Evolutionary conservation across 495 filamentous ascomycete genomes (phyloP), one percentile per base, ranked within the genome.

Genomic region (Aspergillus taichungensis): DNA sequence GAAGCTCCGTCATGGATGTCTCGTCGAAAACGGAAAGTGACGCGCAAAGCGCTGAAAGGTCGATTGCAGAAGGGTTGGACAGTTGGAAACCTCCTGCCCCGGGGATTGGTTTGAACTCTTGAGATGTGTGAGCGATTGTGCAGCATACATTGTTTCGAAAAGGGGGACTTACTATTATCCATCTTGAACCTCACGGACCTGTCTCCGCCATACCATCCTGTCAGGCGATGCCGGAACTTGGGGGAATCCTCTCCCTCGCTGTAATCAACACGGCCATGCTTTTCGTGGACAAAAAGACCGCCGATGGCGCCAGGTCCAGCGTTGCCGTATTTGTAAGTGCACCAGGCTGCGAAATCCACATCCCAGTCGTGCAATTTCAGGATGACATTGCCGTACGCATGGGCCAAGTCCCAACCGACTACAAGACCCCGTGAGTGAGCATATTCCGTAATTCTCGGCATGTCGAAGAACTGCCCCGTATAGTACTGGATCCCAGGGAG

Each of bases 241-340:
- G 57, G 63, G 14, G 63, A 32, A 48, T 68, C 67, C n/a, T 66
- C 62, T 42, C 67, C 62, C 24, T 67, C 55, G 47, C 62, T 56
- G 55, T 76, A 52, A 59, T 76, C 60, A 57, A 83, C 61, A 47
- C 62, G 47, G 1, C 82, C 78, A 57, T 95, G 80, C 39, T 67
- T 72, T 35, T 84, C 77, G 57, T 98, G 88, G 13, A 97, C 86
- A 53, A 94, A 98, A 14, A 88, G 62, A 8, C 91, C 89, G 14
- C 72, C 90, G 55, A 94, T 95, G 9, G 79, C 76, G 9, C 92
- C 92, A 3, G 92, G 91, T 0, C 92, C 92, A 40, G 78, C 74
- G 58, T 95, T 96, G 42, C 95, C 77, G 59, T 98, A 98, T 69
- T 98, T 98, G 72, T 98, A 97, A 32, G 78, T 86, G 66, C 92